Evolutionary conservation across 441 rosid genomes (phyloP).

Genomic region (Gossypium trilobum): DNA sequence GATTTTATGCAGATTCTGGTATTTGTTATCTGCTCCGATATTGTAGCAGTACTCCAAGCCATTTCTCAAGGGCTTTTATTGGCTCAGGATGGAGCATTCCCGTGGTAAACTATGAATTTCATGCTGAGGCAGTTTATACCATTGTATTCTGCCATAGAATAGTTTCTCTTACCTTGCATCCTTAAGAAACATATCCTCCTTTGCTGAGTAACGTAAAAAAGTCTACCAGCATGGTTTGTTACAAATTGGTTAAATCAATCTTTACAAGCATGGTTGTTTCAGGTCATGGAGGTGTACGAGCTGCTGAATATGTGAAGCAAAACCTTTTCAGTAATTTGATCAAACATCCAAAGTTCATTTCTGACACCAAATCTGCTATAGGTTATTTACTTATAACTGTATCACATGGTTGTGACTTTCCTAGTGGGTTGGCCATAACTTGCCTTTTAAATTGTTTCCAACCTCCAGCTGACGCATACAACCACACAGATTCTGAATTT

Average conservation of each 20-base stretch:
- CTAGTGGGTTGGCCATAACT: conserved; percentile 3
- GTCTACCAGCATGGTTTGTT: background rate
- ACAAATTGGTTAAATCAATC: background rate
- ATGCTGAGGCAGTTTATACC: background rate
- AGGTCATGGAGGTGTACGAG: conserved; percentile 99
- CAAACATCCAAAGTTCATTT: conserved; percentile 87
- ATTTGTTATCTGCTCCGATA: conserved; percentile 17
- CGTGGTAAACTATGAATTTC: conserved; percentile 14
- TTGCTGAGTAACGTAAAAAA: background rate
- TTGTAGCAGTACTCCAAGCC: conserved; percentile 22
- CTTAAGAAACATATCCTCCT: background rate
- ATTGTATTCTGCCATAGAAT: conserved; percentile 3
- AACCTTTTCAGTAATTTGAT: conserved; percentile 91
- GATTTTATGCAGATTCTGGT: conserved; percentile 22
- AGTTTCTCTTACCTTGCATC: conserved; percentile 8
- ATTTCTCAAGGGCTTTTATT: conserved; percentile 14
- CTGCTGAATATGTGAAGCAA: conserved; percentile 93
- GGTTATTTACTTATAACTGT: conserved; percentile 33
- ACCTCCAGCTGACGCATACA: conserved; percentile 79
- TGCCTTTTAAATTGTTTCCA: conserved; percentile 7
- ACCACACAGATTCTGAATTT: conserved; percentile 80
- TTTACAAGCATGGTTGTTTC: conserved; percentile 18
- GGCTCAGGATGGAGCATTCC: conserved; percentile 17
- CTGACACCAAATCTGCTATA: conserved; percentile 87
- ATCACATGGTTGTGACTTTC: background rate